These are phyloP conservation scores for Tritrichomonas musculus DNA, from an alignment of 208 protist genomes.

Conservation along the genomic window DNA sequence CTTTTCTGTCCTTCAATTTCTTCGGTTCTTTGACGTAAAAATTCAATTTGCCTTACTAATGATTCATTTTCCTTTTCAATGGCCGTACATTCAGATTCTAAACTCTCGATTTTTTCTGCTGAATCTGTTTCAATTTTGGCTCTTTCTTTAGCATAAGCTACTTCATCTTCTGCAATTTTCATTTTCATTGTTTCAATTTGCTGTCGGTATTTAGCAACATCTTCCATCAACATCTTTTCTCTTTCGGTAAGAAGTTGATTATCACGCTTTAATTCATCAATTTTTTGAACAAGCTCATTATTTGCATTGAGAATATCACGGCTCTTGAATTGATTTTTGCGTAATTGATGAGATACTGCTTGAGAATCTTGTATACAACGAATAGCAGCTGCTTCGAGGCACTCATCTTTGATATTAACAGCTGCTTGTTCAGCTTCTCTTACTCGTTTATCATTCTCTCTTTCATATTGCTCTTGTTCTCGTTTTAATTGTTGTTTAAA, in stretches of 20 bases:
- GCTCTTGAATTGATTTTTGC: not conserved
- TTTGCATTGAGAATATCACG: not conserved
- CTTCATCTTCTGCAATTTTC: constrained; percentile 17
- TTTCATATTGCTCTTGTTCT: not conserved
- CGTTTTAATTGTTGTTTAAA: not conserved
- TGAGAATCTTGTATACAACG: not conserved
- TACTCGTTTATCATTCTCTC: not conserved
- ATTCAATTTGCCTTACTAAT: not conserved
- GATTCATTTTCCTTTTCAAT: not conserved
- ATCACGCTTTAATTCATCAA: not conserved
- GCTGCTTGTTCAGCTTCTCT: constrained; percentile 5
- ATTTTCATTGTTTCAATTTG: not conserved
- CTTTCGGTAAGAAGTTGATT: not conserved
- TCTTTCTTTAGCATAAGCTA: not conserved
- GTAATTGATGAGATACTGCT: not conserved
- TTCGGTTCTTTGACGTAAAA: not conserved
- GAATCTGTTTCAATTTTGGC: not conserved
- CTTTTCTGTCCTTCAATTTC: not conserved
- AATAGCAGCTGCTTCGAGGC: not conserved
- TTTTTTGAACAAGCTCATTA: not conserved
- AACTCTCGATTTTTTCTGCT: not conserved
- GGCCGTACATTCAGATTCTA: not conserved
- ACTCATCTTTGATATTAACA: not conserved
- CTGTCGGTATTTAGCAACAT: not conserved
- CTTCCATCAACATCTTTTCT: not conserved